phyloP scores from a whole-genome alignment of 345 rosid genomes.

The Eucalyptus sideroxylon region DNA sequence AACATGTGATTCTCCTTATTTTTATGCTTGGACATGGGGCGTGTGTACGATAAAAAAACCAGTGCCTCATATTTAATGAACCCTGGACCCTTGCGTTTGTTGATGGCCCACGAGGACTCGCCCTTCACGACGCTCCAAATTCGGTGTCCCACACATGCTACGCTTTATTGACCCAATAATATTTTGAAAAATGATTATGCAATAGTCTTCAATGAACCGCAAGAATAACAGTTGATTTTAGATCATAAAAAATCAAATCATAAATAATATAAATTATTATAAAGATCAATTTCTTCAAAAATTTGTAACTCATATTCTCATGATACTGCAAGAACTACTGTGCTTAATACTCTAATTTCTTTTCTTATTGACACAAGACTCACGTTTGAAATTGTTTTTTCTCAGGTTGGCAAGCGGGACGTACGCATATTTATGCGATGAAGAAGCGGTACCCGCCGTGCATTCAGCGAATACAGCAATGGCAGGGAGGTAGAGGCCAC shows the following conservation, averaged over 20 bases:
- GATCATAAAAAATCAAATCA: too few species aligned
- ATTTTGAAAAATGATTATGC: too few species aligned
- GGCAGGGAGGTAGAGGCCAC: not conserved
- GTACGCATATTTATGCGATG: not conserved
- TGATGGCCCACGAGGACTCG: not conserved
- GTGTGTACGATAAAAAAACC: not conserved
- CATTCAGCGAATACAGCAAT: not conserved
- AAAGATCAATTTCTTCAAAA: too few species aligned
- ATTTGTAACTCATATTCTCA: too few species aligned
- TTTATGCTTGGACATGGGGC: not conserved
- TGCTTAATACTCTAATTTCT: too few species aligned
- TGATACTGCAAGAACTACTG: too few species aligned
- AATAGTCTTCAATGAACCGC: too few species aligned
- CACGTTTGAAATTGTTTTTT: not conserved
- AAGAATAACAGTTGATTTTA: too few species aligned
- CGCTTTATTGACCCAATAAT: not conserved
- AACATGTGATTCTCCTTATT: not conserved
- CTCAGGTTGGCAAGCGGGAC: not conserved
- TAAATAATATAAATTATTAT: too few species aligned
- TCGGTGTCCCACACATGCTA: not conserved
- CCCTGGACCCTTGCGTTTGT: not conserved
- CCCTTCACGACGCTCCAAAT: not conserved
- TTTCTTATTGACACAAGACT: not conserved
- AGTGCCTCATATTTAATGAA: not conserved
- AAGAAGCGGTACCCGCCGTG: not conserved